Evolutionary conservation across 805 yeast genomes (phyloP).

Genomic region (Wickerhamiella dianesei): DNA sequence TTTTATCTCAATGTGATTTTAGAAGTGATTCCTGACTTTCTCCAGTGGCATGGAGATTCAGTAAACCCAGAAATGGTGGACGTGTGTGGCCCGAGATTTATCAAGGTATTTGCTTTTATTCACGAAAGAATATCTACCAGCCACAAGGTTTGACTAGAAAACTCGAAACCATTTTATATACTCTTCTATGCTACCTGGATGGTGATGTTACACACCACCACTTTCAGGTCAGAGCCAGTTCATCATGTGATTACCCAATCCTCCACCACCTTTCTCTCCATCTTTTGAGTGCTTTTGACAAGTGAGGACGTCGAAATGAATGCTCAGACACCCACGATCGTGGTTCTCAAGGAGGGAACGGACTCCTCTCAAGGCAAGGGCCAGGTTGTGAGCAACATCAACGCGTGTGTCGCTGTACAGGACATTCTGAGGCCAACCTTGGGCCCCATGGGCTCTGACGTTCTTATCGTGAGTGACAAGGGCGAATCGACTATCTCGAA

Average conservation of each 20-base stretch:
- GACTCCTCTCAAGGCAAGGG: conserved; percentile 95
- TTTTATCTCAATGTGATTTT: too few species aligned
- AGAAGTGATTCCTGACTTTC: too few species aligned
- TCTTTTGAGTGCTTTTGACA: neutral
- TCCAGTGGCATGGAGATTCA: too few species aligned
- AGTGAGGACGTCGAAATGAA: conserved; percentile 8
- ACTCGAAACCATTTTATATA: too few species aligned
- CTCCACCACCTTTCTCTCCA: neutral
- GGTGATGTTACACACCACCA: too few species aligned
- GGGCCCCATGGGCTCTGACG: conserved; percentile 96
- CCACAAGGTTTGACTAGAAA: too few species aligned
- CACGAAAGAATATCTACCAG: too few species aligned
- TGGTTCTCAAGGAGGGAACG: conserved; percentile 94
- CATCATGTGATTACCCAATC: neutral
- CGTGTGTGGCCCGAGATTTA: too few species aligned
- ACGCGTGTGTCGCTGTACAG: conserved; percentile 94
- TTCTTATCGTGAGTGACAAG: conserved; percentile 66
- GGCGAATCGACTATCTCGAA: conserved; percentile 92
- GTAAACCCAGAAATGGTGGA: too few species aligned
- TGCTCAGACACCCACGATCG: conserved; percentile 94
- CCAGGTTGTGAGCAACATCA: conserved; percentile 86
- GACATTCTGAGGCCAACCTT: conserved; percentile 88
- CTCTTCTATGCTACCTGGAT: too few species aligned
- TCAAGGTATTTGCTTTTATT: too few species aligned
- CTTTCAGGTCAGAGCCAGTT: too few species aligned